Conservation (phyloP, 768 basidiomycete species). For the Trametes cubensis region DNA sequence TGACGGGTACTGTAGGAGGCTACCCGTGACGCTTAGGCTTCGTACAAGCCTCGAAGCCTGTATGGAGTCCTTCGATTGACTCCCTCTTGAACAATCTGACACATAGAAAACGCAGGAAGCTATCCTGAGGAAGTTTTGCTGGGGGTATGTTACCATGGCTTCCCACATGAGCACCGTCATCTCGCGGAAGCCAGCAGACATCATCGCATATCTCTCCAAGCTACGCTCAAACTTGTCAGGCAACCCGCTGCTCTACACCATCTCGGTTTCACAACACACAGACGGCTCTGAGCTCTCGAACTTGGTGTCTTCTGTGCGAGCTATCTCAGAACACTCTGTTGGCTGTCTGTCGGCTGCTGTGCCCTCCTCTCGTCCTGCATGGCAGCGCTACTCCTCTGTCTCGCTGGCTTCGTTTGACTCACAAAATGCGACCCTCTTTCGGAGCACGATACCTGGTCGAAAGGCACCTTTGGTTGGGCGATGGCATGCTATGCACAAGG, state of each 20-base stretch:
- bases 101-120: background rate
- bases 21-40: no score
- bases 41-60: no score
- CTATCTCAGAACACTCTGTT: slow-evolving; percentile 40
- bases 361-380: slow-evolving; percentile 22
- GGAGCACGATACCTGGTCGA: slow-evolving; percentile 64
- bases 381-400: slow-evolving; percentile 47
- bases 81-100: no score
- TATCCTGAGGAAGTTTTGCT: no score
- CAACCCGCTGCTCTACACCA: slow-evolving; percentile 32
- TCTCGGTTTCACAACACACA: slow-evolving; percentile 56
- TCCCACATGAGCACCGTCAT: slow-evolving; percentile 24
- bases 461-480: slow-evolving; percentile 67
- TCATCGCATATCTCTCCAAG: slow-evolving; percentile 13
- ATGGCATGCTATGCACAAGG: slow-evolving; percentile 63
- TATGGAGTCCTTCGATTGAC: no score
- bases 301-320: slow-evolving; percentile 31
- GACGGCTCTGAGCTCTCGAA: slow-evolving; percentile 43
- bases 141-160: slow-evolving; percentile 12
- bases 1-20: no score
- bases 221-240: background rate
- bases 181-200: slow-evolving; percentile 22
- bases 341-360: slow-evolving; percentile 67
- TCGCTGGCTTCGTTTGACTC: slow-evolving; percentile 59
- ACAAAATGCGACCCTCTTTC: slow-evolving; percentile 49